Evolutionary conservation across 768 basidiomycete species (phyloP).

Genomic region (Leccinum disarticulatum): DNA sequence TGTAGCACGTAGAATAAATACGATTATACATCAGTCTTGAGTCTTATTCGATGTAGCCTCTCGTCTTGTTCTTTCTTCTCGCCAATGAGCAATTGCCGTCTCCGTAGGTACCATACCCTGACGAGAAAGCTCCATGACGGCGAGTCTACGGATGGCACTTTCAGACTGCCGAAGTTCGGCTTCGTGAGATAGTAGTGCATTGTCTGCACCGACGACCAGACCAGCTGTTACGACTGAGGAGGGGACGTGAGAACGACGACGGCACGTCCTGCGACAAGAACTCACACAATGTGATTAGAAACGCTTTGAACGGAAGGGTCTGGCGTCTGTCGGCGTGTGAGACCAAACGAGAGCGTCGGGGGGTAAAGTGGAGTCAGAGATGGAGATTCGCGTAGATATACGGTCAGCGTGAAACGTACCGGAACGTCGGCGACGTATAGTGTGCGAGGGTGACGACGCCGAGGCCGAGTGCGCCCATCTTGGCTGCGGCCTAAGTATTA

Average conservation of each 20-base stretch:
- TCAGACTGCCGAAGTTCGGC: constrained; percentile 63
- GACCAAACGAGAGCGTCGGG: not conserved
- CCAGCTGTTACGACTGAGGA: constrained; percentile 60
- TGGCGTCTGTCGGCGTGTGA: constrained; percentile 53
- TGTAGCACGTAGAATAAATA: constrained; percentile 15
- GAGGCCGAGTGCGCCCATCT: constrained; percentile 52
- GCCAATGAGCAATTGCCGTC: constrained; percentile 82
- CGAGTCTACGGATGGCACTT: constrained; percentile 67
- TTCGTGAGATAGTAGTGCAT: constrained; percentile 72
- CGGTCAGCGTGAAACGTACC: constrained; percentile 40
- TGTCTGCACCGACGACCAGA: constrained; percentile 73
- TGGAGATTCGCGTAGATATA: not conserved
- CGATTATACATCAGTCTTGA: constrained; percentile 6
- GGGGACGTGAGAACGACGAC: not conserved
- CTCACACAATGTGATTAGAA: constrained; percentile 71
- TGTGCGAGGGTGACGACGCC: constrained; percentile 65
- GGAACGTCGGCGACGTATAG: constrained; percentile 70
- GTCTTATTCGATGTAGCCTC: constrained; percentile 6
- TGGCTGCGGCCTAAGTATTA: constrained; percentile 48
- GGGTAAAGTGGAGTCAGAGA: not conserved
- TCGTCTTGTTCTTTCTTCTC: constrained; percentile 40
- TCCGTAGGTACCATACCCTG: constrained; percentile 80
- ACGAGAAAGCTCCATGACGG: constrained; percentile 70
- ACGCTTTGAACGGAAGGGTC: constrained; percentile 78
- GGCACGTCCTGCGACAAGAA: constrained; percentile 6